Base-by-base conservation (phyloP, 2,329 filamentous ascomycete species). In the Hypoxylon rubiginosum region DNA sequence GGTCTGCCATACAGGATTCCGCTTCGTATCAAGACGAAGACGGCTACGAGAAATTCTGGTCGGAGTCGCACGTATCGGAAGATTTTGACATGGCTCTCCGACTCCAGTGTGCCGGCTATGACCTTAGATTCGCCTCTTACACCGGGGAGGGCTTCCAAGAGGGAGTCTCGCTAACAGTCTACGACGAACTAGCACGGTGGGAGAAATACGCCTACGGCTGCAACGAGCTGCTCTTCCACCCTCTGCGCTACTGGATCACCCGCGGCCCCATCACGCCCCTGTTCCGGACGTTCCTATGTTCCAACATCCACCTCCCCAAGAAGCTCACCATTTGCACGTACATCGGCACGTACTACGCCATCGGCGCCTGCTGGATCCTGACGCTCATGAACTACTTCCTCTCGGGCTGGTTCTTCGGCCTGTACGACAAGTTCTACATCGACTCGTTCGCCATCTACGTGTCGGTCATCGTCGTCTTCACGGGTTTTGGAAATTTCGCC, bases 181-280 rank as follows among this genome's bases (percentile, higher is more conserved):
- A 95, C 75, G 92, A 95, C 78, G 92, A 95, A 78, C 84, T 95
- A 64, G 90, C 91, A 1, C 90, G 92, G 62, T 95, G 92, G 92
- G 92, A 95, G 76, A 95, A 95, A 79, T 94, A 94, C 76, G 92
- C 92, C 2, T 94, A 93, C 73, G 92, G 92, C 39, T 94, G 92
- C 80, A 92, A 92, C 77, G 92, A 94, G 81, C 83, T 95, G 62
- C 84, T 95, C 62, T 95, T 96, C 82, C 86, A 95, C 75, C 92
- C 92, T 2, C 82, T 95, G 65, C 86, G 87, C 65, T 89, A 88
- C 71, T 95, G 92, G 92, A 78, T 88, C 48, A 89, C 85, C 76
- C 87, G 85, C 15, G 92, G 92, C 0, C 92, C 92, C 28, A 92
- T 95, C 76, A 95, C 92, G 3, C 89, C 90, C 21, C 85, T 95